phyloP scores from a whole-genome alignment of 2,329 filamentous ascomycete genomes.

The Niveomyces coronatus region DNA sequence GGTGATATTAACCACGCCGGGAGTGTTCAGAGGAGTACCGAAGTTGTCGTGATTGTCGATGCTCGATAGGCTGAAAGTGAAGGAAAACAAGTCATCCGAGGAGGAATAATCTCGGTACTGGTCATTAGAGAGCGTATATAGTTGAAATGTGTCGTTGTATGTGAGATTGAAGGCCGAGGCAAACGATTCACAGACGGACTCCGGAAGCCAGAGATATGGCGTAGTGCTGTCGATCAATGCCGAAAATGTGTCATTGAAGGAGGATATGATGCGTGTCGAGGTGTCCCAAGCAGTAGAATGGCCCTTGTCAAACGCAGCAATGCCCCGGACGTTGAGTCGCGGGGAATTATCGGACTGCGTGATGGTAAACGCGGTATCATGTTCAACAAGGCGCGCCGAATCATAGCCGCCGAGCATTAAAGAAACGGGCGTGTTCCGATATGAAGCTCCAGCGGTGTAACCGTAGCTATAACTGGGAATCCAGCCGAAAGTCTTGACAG shows the following conservation, averaged over 20 bases:
- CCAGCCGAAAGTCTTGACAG: constrained; percentile 46
- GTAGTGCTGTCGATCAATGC: constrained; percentile 54
- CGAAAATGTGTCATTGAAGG: constrained; percentile 36
- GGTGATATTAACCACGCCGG: constrained; percentile 47
- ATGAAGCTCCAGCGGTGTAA: constrained; percentile 66
- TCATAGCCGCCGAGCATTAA: constrained; percentile 65
- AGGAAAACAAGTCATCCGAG: constrained; percentile 35
- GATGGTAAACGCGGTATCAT: constrained; percentile 50
- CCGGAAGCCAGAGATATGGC: constrained; percentile 53
- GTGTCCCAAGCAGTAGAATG: constrained; percentile 29
- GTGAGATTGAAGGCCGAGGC: constrained; percentile 52
- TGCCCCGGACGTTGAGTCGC: constrained; percentile 49
- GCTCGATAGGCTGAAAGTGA: constrained; percentile 48
- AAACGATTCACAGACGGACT: constrained; percentile 51
- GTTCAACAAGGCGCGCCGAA: constrained; percentile 47
- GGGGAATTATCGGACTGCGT: constrained; percentile 44
- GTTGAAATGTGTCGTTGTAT: constrained; percentile 51
- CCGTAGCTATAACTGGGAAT: constrained; percentile 67
- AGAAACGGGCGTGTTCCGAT: constrained; percentile 42
- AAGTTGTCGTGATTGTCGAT: constrained; percentile 43
- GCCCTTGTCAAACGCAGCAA: constrained; percentile 28
- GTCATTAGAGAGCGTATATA: constrained; percentile 54
- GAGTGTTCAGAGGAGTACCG: constrained; percentile 35
- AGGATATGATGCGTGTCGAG: constrained; percentile 26
- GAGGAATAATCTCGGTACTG: constrained; percentile 38